A percentile compares a stretch with the other conserved stretches of the same genome.
These are phyloP conservation scores for Forsythia viridissima DNA, from an alignment of 257 asterid species.

Conservation along the genomic window DNA sequence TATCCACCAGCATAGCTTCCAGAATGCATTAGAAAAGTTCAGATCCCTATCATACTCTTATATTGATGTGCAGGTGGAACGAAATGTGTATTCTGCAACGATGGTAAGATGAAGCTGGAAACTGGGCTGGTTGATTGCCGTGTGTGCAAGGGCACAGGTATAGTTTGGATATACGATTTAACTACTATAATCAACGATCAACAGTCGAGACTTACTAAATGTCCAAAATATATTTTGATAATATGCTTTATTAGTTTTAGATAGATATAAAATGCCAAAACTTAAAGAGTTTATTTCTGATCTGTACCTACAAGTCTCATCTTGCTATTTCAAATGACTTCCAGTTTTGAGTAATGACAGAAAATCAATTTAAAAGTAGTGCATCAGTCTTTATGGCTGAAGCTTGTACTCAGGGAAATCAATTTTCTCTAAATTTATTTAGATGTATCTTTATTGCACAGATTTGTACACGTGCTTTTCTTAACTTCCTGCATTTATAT, in stretches of 20 bases:
- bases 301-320: neutral
- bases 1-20: too few relatives aligned
- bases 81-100: conserved; percentile 84
- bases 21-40: too few relatives aligned
- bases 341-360: neutral
- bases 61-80: conserved; percentile 72
- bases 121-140: conserved; percentile 76
- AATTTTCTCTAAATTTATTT: neutral
- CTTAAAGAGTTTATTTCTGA: too few relatives aligned
- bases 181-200: neutral
- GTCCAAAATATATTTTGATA: neutral
- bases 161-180: neutral
- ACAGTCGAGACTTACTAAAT: neutral
- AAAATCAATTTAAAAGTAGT: neutral
- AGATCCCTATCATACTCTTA: neutral
- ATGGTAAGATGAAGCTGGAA: conserved; percentile 90
- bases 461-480: neutral
- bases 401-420: neutral
- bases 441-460: neutral
- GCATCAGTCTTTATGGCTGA: neutral
- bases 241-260: neutral
- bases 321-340: neutral
- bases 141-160: conserved; percentile 98
- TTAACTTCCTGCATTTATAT: neutral
- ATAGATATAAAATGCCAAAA: neutral